Evolutionary conservation across 2,329 filamentous ascomycete species (phyloP).

Genomic region (Calonectria honghensis): DNA sequence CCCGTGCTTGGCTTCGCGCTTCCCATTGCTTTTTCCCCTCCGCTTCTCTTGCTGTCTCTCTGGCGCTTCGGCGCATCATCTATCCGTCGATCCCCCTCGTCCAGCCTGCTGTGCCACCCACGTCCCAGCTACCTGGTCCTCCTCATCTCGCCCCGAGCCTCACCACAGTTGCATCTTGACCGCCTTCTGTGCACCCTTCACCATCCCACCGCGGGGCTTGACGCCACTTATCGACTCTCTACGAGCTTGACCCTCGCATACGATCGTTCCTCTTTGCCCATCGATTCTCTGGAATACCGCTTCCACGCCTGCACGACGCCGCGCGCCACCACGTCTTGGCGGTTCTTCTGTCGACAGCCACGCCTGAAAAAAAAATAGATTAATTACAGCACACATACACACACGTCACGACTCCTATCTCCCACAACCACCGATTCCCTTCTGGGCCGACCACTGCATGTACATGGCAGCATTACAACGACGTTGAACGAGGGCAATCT

Average conservation of each 20-base stretch:
- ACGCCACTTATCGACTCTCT: constrained; percentile 4
- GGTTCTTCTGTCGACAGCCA: background rate
- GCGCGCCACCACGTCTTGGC: constrained; percentile 5
- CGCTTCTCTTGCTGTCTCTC: background rate
- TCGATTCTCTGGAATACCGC: constrained; percentile 5
- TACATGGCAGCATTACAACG: constrained; percentile 51
- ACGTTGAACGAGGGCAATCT: constrained; percentile 41
- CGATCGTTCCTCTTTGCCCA: background rate
- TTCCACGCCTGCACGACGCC: constrained; percentile 10
- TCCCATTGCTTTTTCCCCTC: background rate
- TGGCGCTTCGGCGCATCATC: constrained; percentile 18
- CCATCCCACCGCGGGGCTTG: constrained; percentile 23
- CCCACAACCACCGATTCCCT: background rate
- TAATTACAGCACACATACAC: background rate
- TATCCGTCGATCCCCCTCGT: constrained; percentile 17
- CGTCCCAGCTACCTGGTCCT: constrained; percentile 23
- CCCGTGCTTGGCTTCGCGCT: background rate
- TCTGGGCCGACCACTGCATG: constrained; percentile 36
- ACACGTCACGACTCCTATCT: background rate
- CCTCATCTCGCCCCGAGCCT: constrained; percentile 19
- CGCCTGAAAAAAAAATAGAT: background rate
- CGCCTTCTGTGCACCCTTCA: constrained; percentile 16
- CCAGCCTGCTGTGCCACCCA: constrained; percentile 23
- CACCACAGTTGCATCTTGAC: constrained; percentile 20
- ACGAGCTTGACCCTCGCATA: constrained; percentile 1